These are phyloP conservation scores for Abelmoschus esculentus DNA, from an alignment of 345 rosid genomes.

Conservation along the genomic window DNA sequence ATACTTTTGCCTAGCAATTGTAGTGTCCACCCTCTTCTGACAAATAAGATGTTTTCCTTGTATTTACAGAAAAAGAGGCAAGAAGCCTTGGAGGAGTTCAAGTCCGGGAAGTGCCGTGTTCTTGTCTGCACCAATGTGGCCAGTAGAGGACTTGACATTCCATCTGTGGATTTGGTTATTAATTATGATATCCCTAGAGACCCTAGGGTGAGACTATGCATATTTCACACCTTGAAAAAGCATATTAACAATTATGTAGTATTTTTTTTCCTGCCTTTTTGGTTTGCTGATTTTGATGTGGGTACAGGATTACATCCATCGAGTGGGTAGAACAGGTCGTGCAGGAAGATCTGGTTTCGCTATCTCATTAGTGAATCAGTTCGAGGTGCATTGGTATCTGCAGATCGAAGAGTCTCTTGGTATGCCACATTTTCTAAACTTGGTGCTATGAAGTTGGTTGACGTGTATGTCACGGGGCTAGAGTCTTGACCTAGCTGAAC, in stretches of 20 bases:
- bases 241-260: neutral
- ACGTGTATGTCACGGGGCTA: too few species aligned
- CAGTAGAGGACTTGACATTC: too few species aligned
- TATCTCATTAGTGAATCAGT: slow-evolving; percentile 79
- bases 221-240: neutral
- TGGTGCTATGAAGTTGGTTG: neutral
- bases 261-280: too few species aligned
- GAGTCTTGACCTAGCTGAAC: too few species aligned
- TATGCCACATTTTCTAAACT: slow-evolving; percentile 16
- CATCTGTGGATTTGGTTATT: slow-evolving; percentile 7
- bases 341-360: slow-evolving; percentile 91
- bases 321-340: slow-evolving; percentile 19
- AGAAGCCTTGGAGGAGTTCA: slow-evolving; percentile 81
- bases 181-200: slow-evolving; percentile 85
- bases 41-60: too few species aligned
- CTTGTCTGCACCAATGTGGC: too few species aligned
- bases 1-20: too few species aligned
- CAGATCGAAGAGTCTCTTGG: slow-evolving; percentile 83
- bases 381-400: slow-evolving; percentile 82
- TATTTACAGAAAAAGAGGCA: slow-evolving; percentile 70
- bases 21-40: too few species aligned
- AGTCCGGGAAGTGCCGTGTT: slow-evolving; percentile 64
- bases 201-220: slow-evolving; percentile 40
- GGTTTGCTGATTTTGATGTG: neutral
- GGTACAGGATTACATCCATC: slow-evolving; percentile 57